Evolutionary conservation across 805 yeast species (phyloP), one percentile per base, ranked within the genome.

Genomic region (Blastobotrys muscicola): DNA sequence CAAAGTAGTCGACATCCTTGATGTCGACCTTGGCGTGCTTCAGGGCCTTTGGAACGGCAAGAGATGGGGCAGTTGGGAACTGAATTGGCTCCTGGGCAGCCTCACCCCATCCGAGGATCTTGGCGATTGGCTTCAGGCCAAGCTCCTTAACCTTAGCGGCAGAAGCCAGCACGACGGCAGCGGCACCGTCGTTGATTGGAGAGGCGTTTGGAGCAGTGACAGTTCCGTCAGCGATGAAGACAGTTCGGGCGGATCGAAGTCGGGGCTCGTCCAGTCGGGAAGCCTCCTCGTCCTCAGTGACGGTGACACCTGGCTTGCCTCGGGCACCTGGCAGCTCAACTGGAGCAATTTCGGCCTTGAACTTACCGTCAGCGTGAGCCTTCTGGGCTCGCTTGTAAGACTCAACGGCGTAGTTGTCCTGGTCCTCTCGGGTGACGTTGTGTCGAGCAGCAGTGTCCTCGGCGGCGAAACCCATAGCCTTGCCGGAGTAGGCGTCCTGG

Each of bases 151-250:
- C 73, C 71, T 89, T 87, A 50, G 69, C 69, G 61, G 78, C 97
- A 46, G 95, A 83, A 42, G 86, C 92, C 53, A 92, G 74, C 37
- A 92, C 71, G 33, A 92, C 77, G 40, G 97, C 97, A 44, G 97
- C 96, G 63, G 86, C 97, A 68, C 99, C 99, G 66, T 92, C 99
- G 66, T 90, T 92, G 58, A 92, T 73, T 59, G 94, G 86, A 26
- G 97, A 86, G 26, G 97, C 94, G 64, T 92, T 94, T 56, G 97
- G 94, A 20, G 95, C 97, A 33, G 98, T 90, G 49, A 92, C 90
- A 34, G 97, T 85, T 62, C 97, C 98, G 60, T 87, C 96, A 67
- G 76, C 80, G 69, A 85, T 83, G 80, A 92, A 92, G 33, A 86
- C 97, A 43, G 98, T 79, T 71, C 97, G 83, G 29, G 97, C 96